Conservation (phyloP, 83 land plant genomes). For the Picea engelmannii region DNA sequence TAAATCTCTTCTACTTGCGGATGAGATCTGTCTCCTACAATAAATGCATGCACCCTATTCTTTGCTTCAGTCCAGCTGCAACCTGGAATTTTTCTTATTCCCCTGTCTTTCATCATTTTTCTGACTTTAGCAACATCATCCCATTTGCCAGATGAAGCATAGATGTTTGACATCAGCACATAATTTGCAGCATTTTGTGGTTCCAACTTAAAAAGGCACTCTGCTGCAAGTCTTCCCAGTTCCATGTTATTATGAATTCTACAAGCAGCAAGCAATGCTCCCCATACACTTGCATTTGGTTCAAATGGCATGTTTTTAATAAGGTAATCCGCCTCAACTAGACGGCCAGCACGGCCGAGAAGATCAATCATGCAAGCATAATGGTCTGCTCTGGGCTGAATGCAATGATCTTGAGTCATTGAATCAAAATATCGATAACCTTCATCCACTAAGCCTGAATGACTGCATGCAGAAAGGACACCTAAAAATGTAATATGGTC, state of each 20-base stretch:
- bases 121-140: conserved; percentile 46
- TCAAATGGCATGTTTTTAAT: no score
- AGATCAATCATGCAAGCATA: conserved; percentile 66
- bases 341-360: conserved; percentile 50
- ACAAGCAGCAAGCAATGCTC: no score
- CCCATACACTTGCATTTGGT: no score
- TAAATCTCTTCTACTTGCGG: conserved; percentile 34
- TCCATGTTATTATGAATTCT: no score
- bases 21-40: conserved; percentile 44
- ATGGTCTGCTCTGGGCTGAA: no score
- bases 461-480: conserved; percentile 6
- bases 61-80: conserved; percentile 56
- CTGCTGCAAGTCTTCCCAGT: no score
- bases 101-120: conserved; percentile 49
- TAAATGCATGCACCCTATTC: conserved; percentile 40
- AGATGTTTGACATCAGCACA: conserved; percentile 55
- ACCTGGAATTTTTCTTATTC: conserved; percentile 50
- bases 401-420: no score
- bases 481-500: not conserved
- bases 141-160: conserved; percentile 55
- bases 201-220: conserved; percentile 32
- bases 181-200: conserved; percentile 59
- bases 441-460: no score
- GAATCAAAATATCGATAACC: no score
- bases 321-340: no score